phyloP scores from a whole-genome alignment of 805 yeast genomes.

The Saccharomyces mikatae region DNA sequence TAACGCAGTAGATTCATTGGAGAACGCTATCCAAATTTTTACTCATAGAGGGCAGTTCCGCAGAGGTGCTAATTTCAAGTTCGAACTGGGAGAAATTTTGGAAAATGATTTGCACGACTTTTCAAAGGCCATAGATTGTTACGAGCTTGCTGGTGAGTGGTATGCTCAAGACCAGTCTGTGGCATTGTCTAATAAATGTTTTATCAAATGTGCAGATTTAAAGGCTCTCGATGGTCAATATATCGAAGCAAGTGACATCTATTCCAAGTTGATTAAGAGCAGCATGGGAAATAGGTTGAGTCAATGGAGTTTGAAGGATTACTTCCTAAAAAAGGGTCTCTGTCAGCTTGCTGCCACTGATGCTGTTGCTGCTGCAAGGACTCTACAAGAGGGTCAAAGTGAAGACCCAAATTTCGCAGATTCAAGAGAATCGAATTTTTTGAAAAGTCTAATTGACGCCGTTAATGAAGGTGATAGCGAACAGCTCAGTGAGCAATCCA shows the following conservation, averaged over 20 bases:
- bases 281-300: conserved; percentile 66
- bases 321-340: conserved; percentile 73
- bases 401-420: conserved; percentile 70
- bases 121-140: conserved; percentile 62
- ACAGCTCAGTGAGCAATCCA: conserved; percentile 61
- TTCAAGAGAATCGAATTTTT: conserved; percentile 67
- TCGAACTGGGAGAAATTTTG: conserved; percentile 81
- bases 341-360: conserved; percentile 82
- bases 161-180: conserved; percentile 87
- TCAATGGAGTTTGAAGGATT: conserved; percentile 89
- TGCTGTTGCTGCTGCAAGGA: conserved; percentile 73
- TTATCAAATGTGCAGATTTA: conserved; percentile 81
- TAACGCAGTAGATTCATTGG: conserved; percentile 52
- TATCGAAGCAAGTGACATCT: conserved; percentile 64
- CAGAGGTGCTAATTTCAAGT: conserved; percentile 88
- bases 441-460: conserved; percentile 61
- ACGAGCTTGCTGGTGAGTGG: conserved; percentile 95
- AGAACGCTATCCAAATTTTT: conserved; percentile 72
- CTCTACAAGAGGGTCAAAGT: conserved; percentile 51
- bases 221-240: conserved; percentile 71
- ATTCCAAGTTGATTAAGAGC: conserved; percentile 70
- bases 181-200: conserved; percentile 82
- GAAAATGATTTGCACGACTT: conserved; percentile 67
- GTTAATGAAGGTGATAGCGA: conserved; percentile 75
- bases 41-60: conserved; percentile 91